phyloP scores from a whole-genome alignment of 345 rosid genomes.

The Hibiscus trionum region DNA sequence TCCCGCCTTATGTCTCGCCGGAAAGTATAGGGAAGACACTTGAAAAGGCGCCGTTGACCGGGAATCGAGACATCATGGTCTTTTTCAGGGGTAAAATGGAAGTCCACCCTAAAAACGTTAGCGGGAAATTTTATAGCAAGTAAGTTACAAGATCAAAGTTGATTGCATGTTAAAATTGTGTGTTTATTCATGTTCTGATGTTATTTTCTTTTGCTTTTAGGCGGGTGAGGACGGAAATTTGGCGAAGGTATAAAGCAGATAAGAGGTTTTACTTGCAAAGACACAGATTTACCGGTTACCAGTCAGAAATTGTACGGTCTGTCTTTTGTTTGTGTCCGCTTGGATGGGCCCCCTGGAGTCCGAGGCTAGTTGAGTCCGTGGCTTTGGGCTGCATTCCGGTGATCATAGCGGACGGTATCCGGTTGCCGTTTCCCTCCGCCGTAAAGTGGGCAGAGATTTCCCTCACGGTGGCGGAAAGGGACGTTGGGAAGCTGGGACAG shows the following conservation, averaged over 20 bases:
- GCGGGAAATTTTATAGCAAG: conserved; percentile 93
- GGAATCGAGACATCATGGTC: conserved; percentile 68
- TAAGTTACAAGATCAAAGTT: conserved; percentile 23
- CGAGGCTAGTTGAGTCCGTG: conserved; percentile 78
- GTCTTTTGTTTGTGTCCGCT: conserved; percentile 85
- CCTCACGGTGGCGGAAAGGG: conserved; percentile 71
- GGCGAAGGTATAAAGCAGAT: conserved; percentile 62
- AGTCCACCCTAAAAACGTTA: conserved; percentile 84
- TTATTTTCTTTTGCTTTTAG: conserved; percentile 20
- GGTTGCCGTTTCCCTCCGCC: conserved; percentile 55
- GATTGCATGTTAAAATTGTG: background rate
- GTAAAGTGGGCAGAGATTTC: conserved; percentile 81
- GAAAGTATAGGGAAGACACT: conserved; percentile 43
- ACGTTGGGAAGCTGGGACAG: conserved; percentile 48
- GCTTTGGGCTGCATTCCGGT: conserved; percentile 90
- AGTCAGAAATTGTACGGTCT: conserved; percentile 68
- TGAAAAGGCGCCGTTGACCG: conserved; percentile 31
- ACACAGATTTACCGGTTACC: conserved; percentile 73
- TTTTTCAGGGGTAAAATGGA: conserved; percentile 98
- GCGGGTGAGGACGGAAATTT: conserved; percentile 79
- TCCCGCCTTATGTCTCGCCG: conserved; percentile 81
- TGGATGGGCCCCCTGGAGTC: conserved; percentile 99
- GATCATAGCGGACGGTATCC: conserved; percentile 81
- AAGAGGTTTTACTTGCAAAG: conserved; percentile 69
- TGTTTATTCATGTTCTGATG: background rate